Percentiles rank a stretch among this genome's conserved stretches.
Evolutionary conservation across 108 stramenopile species (phyloP).

Genomic region (Cylindrotheca closterium): DNA sequence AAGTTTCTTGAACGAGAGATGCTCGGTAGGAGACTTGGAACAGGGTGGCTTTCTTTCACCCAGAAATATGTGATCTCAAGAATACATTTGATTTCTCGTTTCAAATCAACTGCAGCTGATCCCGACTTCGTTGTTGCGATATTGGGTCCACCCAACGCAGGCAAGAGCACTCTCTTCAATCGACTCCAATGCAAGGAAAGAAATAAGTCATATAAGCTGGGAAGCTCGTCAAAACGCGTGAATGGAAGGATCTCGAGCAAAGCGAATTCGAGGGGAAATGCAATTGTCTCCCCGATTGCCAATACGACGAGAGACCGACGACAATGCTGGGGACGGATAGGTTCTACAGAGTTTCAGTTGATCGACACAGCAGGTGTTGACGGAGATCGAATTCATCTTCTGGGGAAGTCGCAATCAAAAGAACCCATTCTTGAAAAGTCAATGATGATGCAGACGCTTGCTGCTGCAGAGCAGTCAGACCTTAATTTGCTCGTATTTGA

Average conservation of each 20-base stretch:
- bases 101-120: no score
- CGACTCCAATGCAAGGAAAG: conserved; percentile 75
- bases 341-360: conserved; percentile 73
- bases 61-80: no score
- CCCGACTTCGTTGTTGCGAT: conserved; percentile 60
- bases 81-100: no score
- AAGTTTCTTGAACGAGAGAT: no score
- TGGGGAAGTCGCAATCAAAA: conserved; percentile 19
- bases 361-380: conserved; percentile 93
- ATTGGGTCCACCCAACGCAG: conserved; percentile 91
- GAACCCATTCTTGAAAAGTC: conserved; percentile 42
- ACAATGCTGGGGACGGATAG: conserved; percentile 80
- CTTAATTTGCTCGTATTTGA: conserved; percentile 83
- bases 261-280: conserved; percentile 48
- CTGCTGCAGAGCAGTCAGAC: conserved; percentile 67
- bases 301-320: conserved; percentile 90
- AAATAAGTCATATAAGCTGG: conserved; percentile 61
- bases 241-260: conserved; percentile 39
- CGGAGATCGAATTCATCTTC: conserved; percentile 74
- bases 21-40: no score
- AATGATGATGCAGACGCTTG: conserved; percentile 85
- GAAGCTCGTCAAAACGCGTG: conserved; percentile 32
- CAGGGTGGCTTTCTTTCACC: no score
- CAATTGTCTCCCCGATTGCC: conserved; percentile 82
- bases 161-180: conserved; percentile 89